Evolutionary conservation across 805 yeast species (phyloP).

Genomic region (Schwanniomyces occidentalis): DNA sequence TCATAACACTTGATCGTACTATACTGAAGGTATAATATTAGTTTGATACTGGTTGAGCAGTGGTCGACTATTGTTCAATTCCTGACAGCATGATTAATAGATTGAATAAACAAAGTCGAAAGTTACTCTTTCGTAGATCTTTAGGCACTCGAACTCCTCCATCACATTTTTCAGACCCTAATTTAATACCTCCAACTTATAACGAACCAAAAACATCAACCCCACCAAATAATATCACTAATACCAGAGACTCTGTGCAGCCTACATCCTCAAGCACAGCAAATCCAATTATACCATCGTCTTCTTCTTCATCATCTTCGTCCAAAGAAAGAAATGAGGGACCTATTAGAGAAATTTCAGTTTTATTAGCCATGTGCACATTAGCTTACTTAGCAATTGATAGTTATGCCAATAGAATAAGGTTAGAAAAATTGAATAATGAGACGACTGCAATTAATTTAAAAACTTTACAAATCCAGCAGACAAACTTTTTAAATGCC

Average conservation of each 20-base stretch:
- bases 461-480: conserved; percentile 41
- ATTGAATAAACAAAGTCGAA: too few species aligned
- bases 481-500: conserved; percentile 50
- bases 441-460: conserved; percentile 39
- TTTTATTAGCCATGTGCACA: conserved; percentile 43
- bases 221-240: background rate
- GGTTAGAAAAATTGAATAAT: conserved; percentile 32
- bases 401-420: conserved; percentile 44
- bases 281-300: background rate
- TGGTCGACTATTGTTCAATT: too few species aligned
- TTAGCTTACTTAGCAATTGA: conserved; percentile 53
- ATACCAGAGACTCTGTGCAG: too few species aligned
- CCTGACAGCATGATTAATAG: too few species aligned
- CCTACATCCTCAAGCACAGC: background rate
- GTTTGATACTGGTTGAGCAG: too few species aligned
- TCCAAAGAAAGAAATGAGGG: conserved; percentile 2
- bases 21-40: too few species aligned
- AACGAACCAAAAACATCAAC: conserved; percentile 2
- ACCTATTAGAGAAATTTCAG: conserved; percentile 37
- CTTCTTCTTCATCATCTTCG: background rate
- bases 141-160: conserved; percentile 11
- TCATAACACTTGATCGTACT: too few species aligned
- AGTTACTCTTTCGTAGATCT: background rate
- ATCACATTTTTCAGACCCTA: conserved; percentile 22
- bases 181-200: conserved; percentile 19